phyloP scores from a whole-genome alignment of 371 early-diverging fungal species.

The Apophysomyces ossiformis region DNA sequence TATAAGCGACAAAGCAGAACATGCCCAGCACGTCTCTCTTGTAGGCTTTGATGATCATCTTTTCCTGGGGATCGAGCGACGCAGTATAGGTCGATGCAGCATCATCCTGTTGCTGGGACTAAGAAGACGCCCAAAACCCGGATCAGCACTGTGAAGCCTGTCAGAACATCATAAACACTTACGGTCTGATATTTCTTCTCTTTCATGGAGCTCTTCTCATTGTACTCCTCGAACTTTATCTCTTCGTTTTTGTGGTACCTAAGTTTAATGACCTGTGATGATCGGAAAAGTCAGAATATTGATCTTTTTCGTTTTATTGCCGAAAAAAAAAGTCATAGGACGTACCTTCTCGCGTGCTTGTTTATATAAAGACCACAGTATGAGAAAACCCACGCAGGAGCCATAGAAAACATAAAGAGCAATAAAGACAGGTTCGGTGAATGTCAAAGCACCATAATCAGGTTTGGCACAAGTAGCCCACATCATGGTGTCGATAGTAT shows the following conservation, averaged over 20 bases:
- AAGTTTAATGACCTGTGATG: neutral
- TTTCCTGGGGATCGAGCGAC: slow-evolving; percentile 29
- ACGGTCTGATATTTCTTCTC: slow-evolving; percentile 4
- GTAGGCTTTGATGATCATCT: slow-evolving; percentile 45
- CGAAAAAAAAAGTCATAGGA: neutral
- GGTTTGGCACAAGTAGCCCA: slow-evolving; percentile 62
- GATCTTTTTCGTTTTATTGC: neutral
- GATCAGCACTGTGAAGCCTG: neutral
- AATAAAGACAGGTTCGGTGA: slow-evolving; percentile 49
- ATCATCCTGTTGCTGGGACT: slow-evolving; percentile 15
- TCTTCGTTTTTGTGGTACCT: neutral
- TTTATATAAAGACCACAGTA: slow-evolving; percentile 67
- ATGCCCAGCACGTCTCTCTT: slow-evolving; percentile 38
- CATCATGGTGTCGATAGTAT: slow-evolving; percentile 34
- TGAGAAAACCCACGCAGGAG: slow-evolving; percentile 60
- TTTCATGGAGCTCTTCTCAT: neutral
- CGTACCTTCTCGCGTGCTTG: slow-evolving; percentile 36
- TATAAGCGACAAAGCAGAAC: slow-evolving; percentile 26
- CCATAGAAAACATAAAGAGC: slow-evolving; percentile 59
- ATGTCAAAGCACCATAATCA: slow-evolving; percentile 47
- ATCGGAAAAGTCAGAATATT: neutral
- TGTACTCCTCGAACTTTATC: neutral
- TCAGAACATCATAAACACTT: neutral
- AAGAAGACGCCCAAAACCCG: neutral
- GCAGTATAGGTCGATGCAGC: slow-evolving; percentile 16